Evolutionary conservation across 1,139 yeast species (phyloP), one percentile per base, ranked within the genome.

Genomic region (Protomyces lactucae-debilis): DNA sequence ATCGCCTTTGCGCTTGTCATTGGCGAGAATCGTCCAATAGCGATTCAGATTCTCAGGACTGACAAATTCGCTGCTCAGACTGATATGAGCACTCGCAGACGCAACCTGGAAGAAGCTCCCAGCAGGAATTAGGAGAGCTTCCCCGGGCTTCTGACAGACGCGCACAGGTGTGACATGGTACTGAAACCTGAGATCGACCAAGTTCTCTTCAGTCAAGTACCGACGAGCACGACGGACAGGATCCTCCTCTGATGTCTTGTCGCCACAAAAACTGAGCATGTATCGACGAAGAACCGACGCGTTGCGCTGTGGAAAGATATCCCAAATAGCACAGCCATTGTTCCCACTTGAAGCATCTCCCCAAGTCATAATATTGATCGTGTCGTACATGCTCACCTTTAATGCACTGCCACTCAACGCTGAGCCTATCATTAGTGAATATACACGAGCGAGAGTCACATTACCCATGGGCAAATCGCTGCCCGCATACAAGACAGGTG

Each of bases 31-130:
- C 5, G 43, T 40, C 21, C 59, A 21, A 23, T 65, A 65, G 14
- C 69, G 66, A 16, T 45, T 48, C 14, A 68, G 23, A 32, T 68
- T 68, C 65, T 68, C 69, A 2, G 69, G 69, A 10, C 68, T 65
- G 18, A 68, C 67, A 28, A 68, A 68, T 28, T 66, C 66, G 45
- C 65, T 55, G 8, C 68, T 65, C 14, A 65, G 67, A 39, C 67
- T 68, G 48, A 67, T 60, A 43, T 69, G 66, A 10, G 68, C 55
- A 12, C 68, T 60, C 16, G 66, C 52, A 48, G 66, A 67, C 21
- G 69, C 65, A n/a, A 65, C 68, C 52, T 68, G 69, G 54, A 64
- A 67, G 3, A 68, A 67, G 54, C 69, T 67, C 8, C 69, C 69
- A 5, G 69, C 69, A n/a, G 69, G 69, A 23, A 68, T 66, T 35